Percentiles rank a stretch among this genome's conserved stretches.
Conservation (phyloP, 768 basidiomycete genomes). For the Kwoniella shandongensis region DNA sequence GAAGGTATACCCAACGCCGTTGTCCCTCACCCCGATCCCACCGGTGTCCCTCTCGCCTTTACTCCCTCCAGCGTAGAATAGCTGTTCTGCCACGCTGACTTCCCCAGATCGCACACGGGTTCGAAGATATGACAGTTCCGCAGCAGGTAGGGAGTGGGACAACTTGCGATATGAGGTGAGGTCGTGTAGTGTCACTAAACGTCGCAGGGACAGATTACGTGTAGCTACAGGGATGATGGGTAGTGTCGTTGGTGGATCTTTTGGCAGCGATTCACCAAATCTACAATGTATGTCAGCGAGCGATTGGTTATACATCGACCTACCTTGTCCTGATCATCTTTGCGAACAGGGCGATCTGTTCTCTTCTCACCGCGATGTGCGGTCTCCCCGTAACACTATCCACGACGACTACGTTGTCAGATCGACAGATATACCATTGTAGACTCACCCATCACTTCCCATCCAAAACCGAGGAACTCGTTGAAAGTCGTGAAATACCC, state of each 20-base stretch:
- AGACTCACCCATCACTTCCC: slow-evolving; percentile 50
- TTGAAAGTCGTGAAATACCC: slow-evolving; percentile 50
- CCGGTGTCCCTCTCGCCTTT: slow-evolving; percentile 21
- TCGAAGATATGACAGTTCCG: slow-evolving; percentile 46
- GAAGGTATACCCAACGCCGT: slow-evolving; percentile 45
- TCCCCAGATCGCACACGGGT: slow-evolving; percentile 38
- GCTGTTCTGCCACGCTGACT: slow-evolving; percentile 38
- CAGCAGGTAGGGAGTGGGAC: slow-evolving; percentile 45
- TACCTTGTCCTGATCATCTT: slow-evolving; percentile 52
- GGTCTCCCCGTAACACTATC: slow-evolving; percentile 37
- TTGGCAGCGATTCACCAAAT: slow-evolving; percentile 43
- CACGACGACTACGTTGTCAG: slow-evolving; percentile 32
- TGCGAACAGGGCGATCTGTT: slow-evolving; percentile 49
- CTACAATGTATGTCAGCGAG: slow-evolving; percentile 9
- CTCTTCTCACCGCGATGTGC: slow-evolving; percentile 43
- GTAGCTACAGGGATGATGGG: slow-evolving; percentile 33
- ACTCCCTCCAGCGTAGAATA: slow-evolving; percentile 39
- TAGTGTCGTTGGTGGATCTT: slow-evolving; percentile 45
- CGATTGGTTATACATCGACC: not conserved
- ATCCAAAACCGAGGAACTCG: slow-evolving; percentile 51
- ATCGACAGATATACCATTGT: not conserved
- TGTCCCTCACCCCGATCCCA: slow-evolving; percentile 30
- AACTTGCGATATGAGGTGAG: slow-evolving; percentile 47
- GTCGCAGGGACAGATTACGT: slow-evolving; percentile 41
- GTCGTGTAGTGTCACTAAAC: slow-evolving; percentile 44